phyloP scores from a whole-genome alignment of 2,329 filamentous ascomycete species.

The Fusarium sp. region DNA sequence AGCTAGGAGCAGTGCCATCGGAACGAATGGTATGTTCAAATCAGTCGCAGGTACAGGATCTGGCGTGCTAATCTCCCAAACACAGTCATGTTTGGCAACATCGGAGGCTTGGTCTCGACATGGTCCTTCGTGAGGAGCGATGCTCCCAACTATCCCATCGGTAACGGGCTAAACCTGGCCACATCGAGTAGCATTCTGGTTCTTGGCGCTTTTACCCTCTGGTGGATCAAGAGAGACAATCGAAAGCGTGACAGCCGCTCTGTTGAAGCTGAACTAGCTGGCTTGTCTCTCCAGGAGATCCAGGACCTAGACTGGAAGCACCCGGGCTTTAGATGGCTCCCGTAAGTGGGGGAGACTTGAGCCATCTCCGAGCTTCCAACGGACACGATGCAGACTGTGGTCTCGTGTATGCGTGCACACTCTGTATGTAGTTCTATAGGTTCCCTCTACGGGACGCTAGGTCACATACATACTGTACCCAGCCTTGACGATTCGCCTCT shows the following conservation, averaged over 20 bases:
- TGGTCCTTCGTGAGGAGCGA: slow-evolving; percentile 72
- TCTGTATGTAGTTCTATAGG: too few species aligned
- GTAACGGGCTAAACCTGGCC: slow-evolving; percentile 75
- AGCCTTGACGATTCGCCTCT: too few species aligned
- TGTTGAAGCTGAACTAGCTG: slow-evolving; percentile 58
- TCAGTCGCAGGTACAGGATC: fast-evolving
- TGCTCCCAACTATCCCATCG: slow-evolving; percentile 71
- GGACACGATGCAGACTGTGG: too few species aligned
- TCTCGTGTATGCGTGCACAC: too few species aligned
- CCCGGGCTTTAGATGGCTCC: slow-evolving; percentile 68
- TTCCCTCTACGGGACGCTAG: too few species aligned
- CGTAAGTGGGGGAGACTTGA: not conserved
- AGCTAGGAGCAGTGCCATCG: slow-evolving; percentile 71
- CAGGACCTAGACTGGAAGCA: slow-evolving; percentile 73
- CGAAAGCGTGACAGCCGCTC: slow-evolving; percentile 47
- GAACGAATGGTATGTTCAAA: slow-evolving; percentile 54
- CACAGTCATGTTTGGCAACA: slow-evolving; percentile 72
- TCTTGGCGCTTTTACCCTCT: slow-evolving; percentile 52
- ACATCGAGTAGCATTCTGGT: slow-evolving; percentile 63
- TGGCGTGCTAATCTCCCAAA: not conserved
- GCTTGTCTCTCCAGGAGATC: slow-evolving; percentile 61
- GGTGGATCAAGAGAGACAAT: slow-evolving; percentile 72
- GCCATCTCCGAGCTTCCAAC: not conserved
- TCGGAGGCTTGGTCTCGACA: slow-evolving; percentile 71
- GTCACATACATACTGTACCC: too few species aligned